phyloP scores from a whole-genome alignment of 2,329 filamentous ascomycete genomes.

The Aschersonia sp. region DNA sequence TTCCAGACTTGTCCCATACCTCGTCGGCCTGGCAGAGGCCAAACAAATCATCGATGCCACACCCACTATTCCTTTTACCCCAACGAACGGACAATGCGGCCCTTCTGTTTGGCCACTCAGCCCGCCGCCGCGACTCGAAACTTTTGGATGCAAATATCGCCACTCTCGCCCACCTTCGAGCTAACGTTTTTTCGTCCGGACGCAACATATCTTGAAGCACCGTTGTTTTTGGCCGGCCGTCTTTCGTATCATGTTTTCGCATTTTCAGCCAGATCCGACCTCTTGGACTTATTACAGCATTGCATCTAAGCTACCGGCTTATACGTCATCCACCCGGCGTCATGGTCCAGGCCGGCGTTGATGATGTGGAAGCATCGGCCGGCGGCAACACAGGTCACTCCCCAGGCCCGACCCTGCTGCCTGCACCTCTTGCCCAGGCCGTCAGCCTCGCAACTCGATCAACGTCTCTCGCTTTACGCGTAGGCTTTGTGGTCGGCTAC shows the following conservation, averaged over 20 bases:
- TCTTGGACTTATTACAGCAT: no score
- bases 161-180: neutral
- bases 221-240: no score
- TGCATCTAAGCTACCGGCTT: neutral
- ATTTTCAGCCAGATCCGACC: no score
- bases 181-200: no score
- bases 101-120: neutral
- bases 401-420: conserved; percentile 35
- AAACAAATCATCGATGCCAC: neutral
- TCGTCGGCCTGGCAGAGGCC: neutral
- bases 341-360: conserved; percentile 1
- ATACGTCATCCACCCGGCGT: neutral
- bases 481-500: conserved; percentile 35
- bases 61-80: conserved; percentile 2
- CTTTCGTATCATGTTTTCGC: no score
- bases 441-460: conserved; percentile 48
- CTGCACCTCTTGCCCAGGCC: conserved; percentile 38
- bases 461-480: conserved; percentile 39
- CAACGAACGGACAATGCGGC: conserved; percentile 1
- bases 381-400: conserved; percentile 7
- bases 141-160: neutral
- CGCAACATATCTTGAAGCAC: no score
- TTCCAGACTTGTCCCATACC: neutral
- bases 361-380: conserved; percentile 5
- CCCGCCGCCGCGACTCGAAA: neutral